Conservation (phyloP, 2,329 filamentous ascomycete genomes). For the Curvularia spicifera region DNA sequence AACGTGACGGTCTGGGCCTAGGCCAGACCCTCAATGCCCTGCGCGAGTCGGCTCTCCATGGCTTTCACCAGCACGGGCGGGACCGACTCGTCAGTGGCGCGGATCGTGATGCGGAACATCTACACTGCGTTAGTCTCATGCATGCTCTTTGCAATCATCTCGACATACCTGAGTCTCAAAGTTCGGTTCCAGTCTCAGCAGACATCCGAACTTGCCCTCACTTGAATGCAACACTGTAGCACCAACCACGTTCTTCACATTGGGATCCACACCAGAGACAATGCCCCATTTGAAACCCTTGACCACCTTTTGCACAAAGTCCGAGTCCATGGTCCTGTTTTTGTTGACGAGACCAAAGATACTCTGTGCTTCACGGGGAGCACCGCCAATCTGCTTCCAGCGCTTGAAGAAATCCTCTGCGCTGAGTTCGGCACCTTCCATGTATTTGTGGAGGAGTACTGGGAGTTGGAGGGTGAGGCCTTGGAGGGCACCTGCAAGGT, state of each 20-base stretch:
- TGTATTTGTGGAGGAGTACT: constrained; percentile 90
- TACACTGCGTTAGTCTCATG: constrained; percentile 50
- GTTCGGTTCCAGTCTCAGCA: constrained; percentile 94
- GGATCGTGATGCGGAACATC: constrained; percentile 95
- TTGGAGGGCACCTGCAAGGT: constrained; percentile 91
- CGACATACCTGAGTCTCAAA: constrained; percentile 81
- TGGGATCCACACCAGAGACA: constrained; percentile 85
- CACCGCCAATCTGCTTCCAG: constrained; percentile 97
- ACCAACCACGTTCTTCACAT: constrained; percentile 91
- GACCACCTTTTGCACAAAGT: constrained; percentile 74
- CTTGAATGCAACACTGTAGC: constrained; percentile 84
- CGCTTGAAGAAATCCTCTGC: constrained; percentile 98
- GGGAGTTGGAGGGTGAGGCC: constrained; percentile 91
- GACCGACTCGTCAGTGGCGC: constrained; percentile 90
- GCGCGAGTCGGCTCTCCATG: constrained; percentile 83
- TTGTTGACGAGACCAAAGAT: constrained; percentile 76
- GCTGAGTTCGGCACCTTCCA: constrained; percentile 86
- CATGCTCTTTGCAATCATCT: too few relatives aligned
- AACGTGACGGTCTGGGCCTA: constrained; percentile 14
- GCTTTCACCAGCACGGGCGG: constrained; percentile 79
- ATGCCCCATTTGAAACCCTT: constrained; percentile 91
- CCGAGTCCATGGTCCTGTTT: constrained; percentile 69
- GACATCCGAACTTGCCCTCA: constrained; percentile 89
- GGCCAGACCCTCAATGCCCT: constrained; percentile 53
- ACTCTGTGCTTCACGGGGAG: constrained; percentile 82